These are phyloP conservation scores for Lecanoromycetidae sp. DNA, from an alignment of 2,329 filamentous ascomycete species.

Conservation along the genomic window DNA sequence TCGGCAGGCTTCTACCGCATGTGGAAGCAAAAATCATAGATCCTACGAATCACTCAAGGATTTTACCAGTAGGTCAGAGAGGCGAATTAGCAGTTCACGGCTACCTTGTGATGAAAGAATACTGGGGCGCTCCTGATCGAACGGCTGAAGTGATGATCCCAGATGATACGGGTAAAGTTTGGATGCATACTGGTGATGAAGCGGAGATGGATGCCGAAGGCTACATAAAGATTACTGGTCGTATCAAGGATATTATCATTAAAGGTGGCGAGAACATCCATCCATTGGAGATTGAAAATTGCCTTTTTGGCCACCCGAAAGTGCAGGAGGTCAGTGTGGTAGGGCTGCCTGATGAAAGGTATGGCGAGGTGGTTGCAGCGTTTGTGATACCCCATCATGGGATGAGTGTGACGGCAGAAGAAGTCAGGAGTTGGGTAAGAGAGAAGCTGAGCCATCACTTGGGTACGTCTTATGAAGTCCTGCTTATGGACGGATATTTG, in stretches of 20 bases:
- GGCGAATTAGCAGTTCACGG: constrained; percentile 77
- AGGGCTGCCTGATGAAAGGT: constrained; percentile 66
- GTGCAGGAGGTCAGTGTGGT: constrained; percentile 72
- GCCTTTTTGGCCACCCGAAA: constrained; percentile 57
- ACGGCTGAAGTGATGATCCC: constrained; percentile 58
- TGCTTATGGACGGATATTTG: background rate
- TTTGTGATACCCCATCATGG: constrained; percentile 53
- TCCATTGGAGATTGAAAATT: constrained; percentile 85
- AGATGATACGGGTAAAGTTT: constrained; percentile 47
- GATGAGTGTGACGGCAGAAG: constrained; percentile 41
- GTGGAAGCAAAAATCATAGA: constrained; percentile 69
- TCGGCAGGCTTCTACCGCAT: constrained; percentile 75
- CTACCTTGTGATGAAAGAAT: constrained; percentile 83
- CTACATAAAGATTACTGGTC: constrained; percentile 76
- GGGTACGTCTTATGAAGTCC: constrained; percentile 30
- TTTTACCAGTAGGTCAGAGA: constrained; percentile 51
- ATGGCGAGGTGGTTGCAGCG: constrained; percentile 77
- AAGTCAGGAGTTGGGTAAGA: constrained; percentile 61
- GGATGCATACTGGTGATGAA: constrained; percentile 92
- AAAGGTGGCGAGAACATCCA: constrained; percentile 93
- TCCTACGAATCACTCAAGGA: constrained; percentile 44
- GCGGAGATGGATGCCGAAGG: constrained; percentile 71
- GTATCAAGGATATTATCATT: constrained; percentile 94
- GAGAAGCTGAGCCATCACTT: constrained; percentile 59
- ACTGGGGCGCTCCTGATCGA: constrained; percentile 61